Conservation (phyloP, 2,329 filamentous ascomycete genomes). For the Aspergillus aculeatus region DNA sequence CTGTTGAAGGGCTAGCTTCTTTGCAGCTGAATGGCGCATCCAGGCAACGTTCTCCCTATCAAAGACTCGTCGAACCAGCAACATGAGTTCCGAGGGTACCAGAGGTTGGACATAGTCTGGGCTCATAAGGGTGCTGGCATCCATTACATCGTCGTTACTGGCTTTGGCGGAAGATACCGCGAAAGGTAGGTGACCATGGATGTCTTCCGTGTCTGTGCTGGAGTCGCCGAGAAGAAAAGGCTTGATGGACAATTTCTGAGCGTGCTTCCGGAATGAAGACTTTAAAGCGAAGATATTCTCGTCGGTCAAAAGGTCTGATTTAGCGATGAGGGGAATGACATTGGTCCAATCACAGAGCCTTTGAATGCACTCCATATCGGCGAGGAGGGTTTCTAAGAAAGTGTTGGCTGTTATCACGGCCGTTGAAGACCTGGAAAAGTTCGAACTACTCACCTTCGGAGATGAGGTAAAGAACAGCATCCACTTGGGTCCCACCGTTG, state of each 20-base stretch:
- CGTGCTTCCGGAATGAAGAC: slow-evolving; percentile 42
- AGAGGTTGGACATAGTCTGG: slow-evolving; percentile 85
- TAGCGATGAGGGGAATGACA: slow-evolving; percentile 77
- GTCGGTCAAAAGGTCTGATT: slow-evolving; percentile 66
- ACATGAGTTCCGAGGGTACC: slow-evolving; percentile 68
- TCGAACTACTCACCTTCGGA: slow-evolving; percentile 59
- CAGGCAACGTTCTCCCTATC: slow-evolving; percentile 74
- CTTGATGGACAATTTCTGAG: slow-evolving; percentile 52
- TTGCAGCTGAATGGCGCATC: slow-evolving; percentile 77
- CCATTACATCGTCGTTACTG: slow-evolving; percentile 78
- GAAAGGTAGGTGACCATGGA: slow-evolving; percentile 56
- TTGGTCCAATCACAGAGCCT: slow-evolving; percentile 73
- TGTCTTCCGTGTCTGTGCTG: slow-evolving; percentile 21
- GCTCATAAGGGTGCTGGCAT: slow-evolving; percentile 90
- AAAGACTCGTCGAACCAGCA: slow-evolving; percentile 72
- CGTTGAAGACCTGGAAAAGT: background rate
- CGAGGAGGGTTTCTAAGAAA: slow-evolving; percentile 53
- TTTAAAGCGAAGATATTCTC: slow-evolving; percentile 62
- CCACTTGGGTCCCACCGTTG: slow-evolving; percentile 78
- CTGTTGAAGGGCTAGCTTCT: slow-evolving; percentile 76
- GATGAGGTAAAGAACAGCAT: slow-evolving; percentile 81
- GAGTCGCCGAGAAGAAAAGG: slow-evolving; percentile 65
- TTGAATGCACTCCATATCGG: slow-evolving; percentile 70
- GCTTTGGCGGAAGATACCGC: slow-evolving; percentile 73
- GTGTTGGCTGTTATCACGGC: slow-evolving; percentile 1